phyloP scores from a whole-genome alignment of 2,329 filamentous ascomycete genomes.

The Exserohilum turcica region DNA sequence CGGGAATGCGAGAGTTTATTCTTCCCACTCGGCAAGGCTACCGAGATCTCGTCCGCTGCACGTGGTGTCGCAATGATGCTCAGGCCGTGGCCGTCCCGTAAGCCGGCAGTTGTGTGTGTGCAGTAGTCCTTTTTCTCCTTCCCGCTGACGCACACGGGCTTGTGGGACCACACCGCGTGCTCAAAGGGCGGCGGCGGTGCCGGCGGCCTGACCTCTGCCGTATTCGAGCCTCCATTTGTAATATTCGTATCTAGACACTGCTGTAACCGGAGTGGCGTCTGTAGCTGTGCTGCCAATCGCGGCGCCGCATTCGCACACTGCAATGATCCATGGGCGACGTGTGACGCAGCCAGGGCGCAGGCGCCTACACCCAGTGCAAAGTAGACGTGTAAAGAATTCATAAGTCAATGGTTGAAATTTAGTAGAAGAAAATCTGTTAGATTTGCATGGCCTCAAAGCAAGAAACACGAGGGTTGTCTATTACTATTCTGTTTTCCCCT shows the following conservation, averaged over 20 bases:
- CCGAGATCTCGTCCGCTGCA: conserved; percentile 21
- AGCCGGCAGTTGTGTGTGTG: conserved; percentile 19
- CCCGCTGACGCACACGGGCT: conserved; percentile 19
- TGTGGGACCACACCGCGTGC: conserved; percentile 19
- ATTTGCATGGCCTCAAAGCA: conserved; percentile 3
- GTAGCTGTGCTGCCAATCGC: conserved; percentile 13
- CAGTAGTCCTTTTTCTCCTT: conserved; percentile 23
- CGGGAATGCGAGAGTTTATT: background rate
- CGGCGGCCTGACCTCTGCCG: background rate
- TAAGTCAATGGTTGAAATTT: conserved; percentile 6
- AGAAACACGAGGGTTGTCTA: too few species aligned
- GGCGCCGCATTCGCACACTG: conserved; percentile 18
- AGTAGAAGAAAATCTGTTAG: conserved; percentile 3
- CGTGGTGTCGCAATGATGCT: conserved; percentile 28
- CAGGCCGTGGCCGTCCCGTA: conserved; percentile 21
- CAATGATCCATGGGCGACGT: conserved; percentile 4
- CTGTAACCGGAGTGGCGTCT: conserved; percentile 14
- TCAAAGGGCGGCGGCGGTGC: conserved; percentile 1
- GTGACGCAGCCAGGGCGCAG: background rate
- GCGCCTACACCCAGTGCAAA: conserved; percentile 12
- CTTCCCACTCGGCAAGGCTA: conserved; percentile 12
- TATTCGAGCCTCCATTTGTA: background rate
- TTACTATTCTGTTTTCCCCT: conserved; percentile 9
- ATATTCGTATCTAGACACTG: conserved; percentile 8
- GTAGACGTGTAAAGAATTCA: conserved; percentile 14